Percentiles rank a stretch among this genome's conserved stretches.
These are phyloP conservation scores for Fusarium sp. DNA, from an alignment of 2,329 filamentous ascomycete genomes.

Conservation along the genomic window DNA sequence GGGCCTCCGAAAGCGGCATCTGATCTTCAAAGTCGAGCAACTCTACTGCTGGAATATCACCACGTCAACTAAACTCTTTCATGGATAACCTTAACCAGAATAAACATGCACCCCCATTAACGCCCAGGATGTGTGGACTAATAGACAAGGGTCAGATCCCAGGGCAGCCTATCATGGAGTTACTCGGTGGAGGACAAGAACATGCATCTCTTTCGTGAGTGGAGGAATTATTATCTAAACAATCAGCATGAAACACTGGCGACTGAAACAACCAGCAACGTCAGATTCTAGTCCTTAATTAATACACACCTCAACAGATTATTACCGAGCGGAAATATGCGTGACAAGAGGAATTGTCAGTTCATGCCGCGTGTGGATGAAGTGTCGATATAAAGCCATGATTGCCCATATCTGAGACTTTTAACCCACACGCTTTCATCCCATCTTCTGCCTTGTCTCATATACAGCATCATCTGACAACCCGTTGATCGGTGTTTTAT, in stretches of 20 bases:
- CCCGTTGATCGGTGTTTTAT: constrained; percentile 19
- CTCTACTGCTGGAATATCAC: constrained; percentile 2
- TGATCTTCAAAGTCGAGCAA: not conserved
- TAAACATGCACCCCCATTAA: not conserved
- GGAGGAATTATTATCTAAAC: constrained; percentile 14
- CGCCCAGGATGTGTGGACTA: not conserved
- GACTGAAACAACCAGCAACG: constrained; percentile 1
- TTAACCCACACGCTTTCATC: not conserved
- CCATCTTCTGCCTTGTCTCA: constrained; percentile 1
- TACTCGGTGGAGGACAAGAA: not conserved
- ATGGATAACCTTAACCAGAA: constrained; percentile 15
- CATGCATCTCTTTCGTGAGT: not conserved
- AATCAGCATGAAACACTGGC: constrained; percentile 1
- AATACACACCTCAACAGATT: not conserved
- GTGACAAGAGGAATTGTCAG: not conserved
- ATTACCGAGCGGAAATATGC: not conserved
- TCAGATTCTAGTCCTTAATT: not conserved
- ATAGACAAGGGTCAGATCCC: not conserved
- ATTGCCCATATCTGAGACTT: not conserved
- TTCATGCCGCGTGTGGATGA: not conserved
- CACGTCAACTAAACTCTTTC: not conserved
- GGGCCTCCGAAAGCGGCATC: not conserved
- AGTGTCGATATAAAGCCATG: not conserved
- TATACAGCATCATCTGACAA: not conserved
- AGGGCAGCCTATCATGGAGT: not conserved